These are phyloP conservation scores for Akanthomyces muscarius DNA, from an alignment of 2,329 filamentous ascomycete genomes.

Conservation along the genomic window DNA sequence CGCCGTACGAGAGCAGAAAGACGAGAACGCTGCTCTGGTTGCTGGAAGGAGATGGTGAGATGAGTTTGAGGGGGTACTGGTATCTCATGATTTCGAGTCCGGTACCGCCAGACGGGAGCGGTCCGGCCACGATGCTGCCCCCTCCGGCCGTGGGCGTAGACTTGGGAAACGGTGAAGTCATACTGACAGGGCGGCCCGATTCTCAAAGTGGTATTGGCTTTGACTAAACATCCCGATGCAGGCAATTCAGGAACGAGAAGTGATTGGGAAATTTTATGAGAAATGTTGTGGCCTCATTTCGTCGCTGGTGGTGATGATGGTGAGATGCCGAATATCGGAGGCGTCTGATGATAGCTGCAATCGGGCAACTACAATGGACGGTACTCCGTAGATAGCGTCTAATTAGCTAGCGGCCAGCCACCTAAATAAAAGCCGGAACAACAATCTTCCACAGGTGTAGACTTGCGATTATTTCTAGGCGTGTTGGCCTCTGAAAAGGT, in stretches of 20 bases:
- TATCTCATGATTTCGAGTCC: conserved; percentile 74
- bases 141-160: conserved; percentile 72
- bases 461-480: too few relatives aligned
- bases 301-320: neutral
- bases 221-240: neutral
- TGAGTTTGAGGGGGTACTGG: conserved; percentile 92
- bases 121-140: conserved; percentile 69
- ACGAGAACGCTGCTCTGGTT: conserved; percentile 68
- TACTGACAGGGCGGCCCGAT: conserved; percentile 23
- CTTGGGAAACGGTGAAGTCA: conserved; percentile 70
- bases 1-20: conserved; percentile 91
- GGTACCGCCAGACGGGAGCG: conserved; percentile 67
- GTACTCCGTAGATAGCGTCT: too few relatives aligned
- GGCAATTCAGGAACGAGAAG: neutral
- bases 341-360: neutral
- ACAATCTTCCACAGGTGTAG: too few relatives aligned
- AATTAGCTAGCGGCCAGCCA: too few relatives aligned
- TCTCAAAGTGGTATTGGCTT: neutral
- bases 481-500: too few relatives aligned
- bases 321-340: conserved; percentile 7
- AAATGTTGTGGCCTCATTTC: neutral
- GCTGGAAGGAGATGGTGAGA: conserved; percentile 68
- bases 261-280: neutral
- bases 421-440: too few relatives aligned
- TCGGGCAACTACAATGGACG: too few relatives aligned